A percentile compares a stretch with the other conserved stretches of the same genome.
These are phyloP conservation scores for Ogataea naganishii DNA, from an alignment of 805 yeast genomes.

Conservation along the genomic window DNA sequence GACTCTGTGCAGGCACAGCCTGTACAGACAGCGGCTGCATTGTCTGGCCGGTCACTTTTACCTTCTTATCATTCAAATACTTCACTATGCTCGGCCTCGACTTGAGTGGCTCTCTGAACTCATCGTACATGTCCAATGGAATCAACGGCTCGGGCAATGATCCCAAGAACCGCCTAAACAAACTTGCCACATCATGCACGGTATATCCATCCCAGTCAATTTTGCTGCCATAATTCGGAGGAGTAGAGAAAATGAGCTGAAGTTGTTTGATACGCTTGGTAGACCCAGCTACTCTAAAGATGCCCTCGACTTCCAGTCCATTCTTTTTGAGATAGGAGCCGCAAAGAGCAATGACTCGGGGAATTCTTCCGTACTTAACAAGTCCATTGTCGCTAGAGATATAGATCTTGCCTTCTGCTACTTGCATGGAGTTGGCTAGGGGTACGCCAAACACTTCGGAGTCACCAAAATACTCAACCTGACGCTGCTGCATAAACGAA, in stretches of 20 bases:
- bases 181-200: constrained; percentile 94
- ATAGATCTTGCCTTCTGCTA: constrained; percentile 72
- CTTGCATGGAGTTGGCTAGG: constrained; percentile 55
- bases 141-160: constrained; percentile 88
- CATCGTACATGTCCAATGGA: constrained; percentile 67
- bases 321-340: constrained; percentile 77
- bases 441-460: constrained; percentile 73
- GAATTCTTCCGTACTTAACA: constrained; percentile 79
- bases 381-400: constrained; percentile 55
- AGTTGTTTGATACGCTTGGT: constrained; percentile 80
- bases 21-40: constrained; percentile 1
- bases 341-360: constrained; percentile 92
- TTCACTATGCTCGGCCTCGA: constrained; percentile 54
- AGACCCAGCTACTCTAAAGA: constrained; percentile 89
- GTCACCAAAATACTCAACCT: constrained; percentile 35
- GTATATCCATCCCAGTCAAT: constrained; percentile 89
- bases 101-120: constrained; percentile 71
- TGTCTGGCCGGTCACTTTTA: too few species aligned
- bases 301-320: constrained; percentile 78
- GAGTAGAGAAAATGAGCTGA: constrained; percentile 73
- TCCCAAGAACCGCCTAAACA: constrained; percentile 77
- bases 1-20: not conserved
- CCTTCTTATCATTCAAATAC: constrained; percentile 49
- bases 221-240: constrained; percentile 86
- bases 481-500: constrained; percentile 33